A percentile compares a stretch with the other conserved stretches of the same genome.
These are phyloP conservation scores for Chenopodium suecicum DNA, from an alignment of 148 eudicot genomes.

Conservation along the genomic window DNA sequence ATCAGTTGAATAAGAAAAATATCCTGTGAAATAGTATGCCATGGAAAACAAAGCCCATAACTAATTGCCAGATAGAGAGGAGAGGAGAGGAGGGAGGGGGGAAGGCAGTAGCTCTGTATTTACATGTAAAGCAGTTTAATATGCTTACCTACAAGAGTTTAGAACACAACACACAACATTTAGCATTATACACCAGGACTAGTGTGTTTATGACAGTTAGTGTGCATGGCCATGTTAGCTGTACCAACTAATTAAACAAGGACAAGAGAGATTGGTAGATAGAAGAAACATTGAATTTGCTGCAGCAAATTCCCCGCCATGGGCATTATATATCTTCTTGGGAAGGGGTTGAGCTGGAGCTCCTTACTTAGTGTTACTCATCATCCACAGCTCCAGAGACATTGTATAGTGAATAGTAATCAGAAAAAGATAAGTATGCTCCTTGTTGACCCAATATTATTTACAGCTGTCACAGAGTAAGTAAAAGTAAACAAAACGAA, in stretches of 20 bases:
- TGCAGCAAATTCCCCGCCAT: background rate
- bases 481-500: too few species aligned
- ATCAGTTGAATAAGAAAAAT: background rate
- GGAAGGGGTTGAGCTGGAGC: background rate
- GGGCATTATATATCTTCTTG: background rate
- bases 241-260: background rate
- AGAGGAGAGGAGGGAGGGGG: background rate
- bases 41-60: slow-evolving; percentile 6
- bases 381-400: background rate
- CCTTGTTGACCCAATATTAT: too few species aligned
- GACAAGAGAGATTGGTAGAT: background rate
- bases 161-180: background rate
- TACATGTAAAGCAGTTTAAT: too few species aligned
- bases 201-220: background rate
- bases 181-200: background rate
- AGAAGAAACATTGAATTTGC: background rate
- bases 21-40: background rate
- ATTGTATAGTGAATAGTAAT: too few species aligned
- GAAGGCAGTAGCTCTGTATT: slow-evolving; percentile 1
- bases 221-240: background rate
- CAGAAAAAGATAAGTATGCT: too few species aligned
- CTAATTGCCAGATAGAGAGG: background rate
- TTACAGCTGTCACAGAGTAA: too few species aligned
- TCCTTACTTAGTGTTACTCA: background rate
- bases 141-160: too few species aligned